phyloP scores from a whole-genome alignment of 441 rosid genomes.

The Populus trichocarpa region DNA sequence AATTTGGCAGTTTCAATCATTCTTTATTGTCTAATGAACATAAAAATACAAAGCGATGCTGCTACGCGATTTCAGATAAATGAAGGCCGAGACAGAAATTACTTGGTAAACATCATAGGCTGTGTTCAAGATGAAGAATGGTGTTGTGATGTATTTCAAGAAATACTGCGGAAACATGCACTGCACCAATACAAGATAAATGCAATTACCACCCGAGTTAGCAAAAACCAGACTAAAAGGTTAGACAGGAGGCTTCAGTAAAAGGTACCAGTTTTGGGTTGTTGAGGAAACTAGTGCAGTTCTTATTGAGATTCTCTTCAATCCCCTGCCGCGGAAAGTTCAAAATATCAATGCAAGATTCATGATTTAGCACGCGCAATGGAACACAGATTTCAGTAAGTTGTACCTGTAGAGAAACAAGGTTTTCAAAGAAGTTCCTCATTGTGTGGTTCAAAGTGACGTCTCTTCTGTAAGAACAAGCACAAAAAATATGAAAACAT shows the following conservation, averaged over 20 bases:
- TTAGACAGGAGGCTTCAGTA: not conserved
- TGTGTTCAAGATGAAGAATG: conserved; percentile 70
- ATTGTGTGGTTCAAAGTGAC: conserved; percentile 53
- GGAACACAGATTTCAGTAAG: not conserved
- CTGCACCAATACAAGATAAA: conserved; percentile 32
- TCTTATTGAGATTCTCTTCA: conserved; percentile 49
- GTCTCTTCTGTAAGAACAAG: conserved; percentile 53
- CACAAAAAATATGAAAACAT: not conserved
- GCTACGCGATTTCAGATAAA: conserved; percentile 6
- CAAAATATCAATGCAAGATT: conserved; percentile 1
- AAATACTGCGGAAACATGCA: conserved; percentile 85
- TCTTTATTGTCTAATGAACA: not conserved
- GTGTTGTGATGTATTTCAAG: conserved; percentile 55
- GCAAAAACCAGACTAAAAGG: not conserved
- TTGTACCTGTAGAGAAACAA: conserved; percentile 66
- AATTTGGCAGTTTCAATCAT: conserved; percentile 3
- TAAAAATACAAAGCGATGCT: not conserved
- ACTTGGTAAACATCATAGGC: conserved; percentile 91
- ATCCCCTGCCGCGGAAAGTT: conserved; percentile 52
- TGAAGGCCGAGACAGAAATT: conserved; percentile 6
- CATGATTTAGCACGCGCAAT: not conserved
- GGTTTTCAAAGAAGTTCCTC: conserved; percentile 56
- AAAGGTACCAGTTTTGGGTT: conserved; percentile 58
- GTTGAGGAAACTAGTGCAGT: conserved; percentile 44
- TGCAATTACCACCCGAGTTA: not conserved